Evolutionary conservation across 2,329 filamentous ascomycete genomes (phyloP).

Genomic region (Alternaria brassicicola): DNA sequence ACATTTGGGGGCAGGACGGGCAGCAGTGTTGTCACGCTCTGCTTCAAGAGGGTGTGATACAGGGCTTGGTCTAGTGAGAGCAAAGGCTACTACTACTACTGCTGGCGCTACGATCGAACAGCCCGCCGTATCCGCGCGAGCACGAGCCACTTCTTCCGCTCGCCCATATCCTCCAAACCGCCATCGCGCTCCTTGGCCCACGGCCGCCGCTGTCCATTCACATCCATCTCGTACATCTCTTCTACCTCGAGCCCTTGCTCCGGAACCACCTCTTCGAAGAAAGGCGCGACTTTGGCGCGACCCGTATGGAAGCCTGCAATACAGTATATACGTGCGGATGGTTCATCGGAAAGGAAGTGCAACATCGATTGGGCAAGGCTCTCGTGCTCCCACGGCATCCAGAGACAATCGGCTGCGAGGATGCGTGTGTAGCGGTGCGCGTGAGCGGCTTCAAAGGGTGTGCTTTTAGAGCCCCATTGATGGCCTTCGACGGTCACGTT

Average conservation of each 20-base stretch:
- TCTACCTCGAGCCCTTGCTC: conserved; percentile 63
- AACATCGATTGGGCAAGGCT: conserved; percentile 67
- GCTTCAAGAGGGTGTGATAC: conserved; percentile 66
- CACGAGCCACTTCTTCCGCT: conserved; percentile 74
- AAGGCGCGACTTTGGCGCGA: conserved; percentile 66
- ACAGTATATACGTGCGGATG: conserved; percentile 64
- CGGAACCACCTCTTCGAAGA: conserved; percentile 64
- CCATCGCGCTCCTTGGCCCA: conserved; percentile 64
- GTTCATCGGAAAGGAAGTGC: conserved; percentile 61
- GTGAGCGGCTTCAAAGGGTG: conserved; percentile 48
- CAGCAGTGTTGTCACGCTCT: conserved; percentile 85
- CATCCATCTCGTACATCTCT: conserved; percentile 72
- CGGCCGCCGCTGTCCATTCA: conserved; percentile 64
- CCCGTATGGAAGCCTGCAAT: conserved; percentile 77
- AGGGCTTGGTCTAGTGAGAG: neutral
- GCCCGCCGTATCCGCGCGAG: conserved; percentile 53
- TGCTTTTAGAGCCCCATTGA: conserved; percentile 65
- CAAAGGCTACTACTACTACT: neutral
- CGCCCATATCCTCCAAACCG: conserved; percentile 65
- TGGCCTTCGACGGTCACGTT: conserved; percentile 63
- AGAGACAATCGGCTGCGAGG: conserved; percentile 74
- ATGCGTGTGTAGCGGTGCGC: conserved; percentile 63
- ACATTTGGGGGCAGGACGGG: conserved; percentile 88
- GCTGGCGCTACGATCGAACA: neutral
- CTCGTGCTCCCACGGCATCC: conserved; percentile 76